phyloP scores from a whole-genome alignment of 1,139 yeast species.

The Yamadazyma sp. region DNA sequence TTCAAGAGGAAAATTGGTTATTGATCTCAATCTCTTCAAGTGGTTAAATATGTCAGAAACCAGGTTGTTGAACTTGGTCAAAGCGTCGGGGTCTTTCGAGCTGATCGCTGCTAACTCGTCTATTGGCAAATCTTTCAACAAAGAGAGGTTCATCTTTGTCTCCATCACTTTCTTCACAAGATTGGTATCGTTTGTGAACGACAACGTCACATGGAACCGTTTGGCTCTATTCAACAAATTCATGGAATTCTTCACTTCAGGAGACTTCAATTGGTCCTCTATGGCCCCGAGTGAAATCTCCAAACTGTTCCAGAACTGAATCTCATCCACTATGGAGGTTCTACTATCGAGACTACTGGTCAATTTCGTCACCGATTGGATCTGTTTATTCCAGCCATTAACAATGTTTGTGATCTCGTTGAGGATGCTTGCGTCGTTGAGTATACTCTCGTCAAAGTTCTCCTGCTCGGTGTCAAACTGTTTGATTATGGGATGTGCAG shows the following conservation, averaged over 20 bases:
- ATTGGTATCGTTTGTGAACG: conserved; percentile 74
- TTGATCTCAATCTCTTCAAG: conserved; percentile 56
- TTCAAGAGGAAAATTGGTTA: conserved; percentile 60
- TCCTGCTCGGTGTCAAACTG: conserved; percentile 25
- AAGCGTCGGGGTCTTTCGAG: conserved; percentile 25
- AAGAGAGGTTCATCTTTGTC: conserved; percentile 56
- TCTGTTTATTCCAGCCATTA: conserved; percentile 70
- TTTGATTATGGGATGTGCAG: conserved; percentile 55
- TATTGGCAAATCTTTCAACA: conserved; percentile 72
- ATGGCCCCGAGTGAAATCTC: conserved; percentile 61
- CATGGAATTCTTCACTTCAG: conserved; percentile 59
- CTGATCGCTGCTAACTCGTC: conserved; percentile 56
- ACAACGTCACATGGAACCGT: conserved; percentile 75
- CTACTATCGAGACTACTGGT: conserved; percentile 10
- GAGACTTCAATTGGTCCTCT: conserved; percentile 55
- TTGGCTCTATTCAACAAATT: conserved; percentile 68
- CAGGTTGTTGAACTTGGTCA: conserved; percentile 47
- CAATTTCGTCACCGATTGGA: conserved; percentile 57
- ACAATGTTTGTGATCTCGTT: conserved; percentile 68
- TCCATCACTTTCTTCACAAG: conserved; percentile 55
- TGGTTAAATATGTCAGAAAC: conserved; percentile 57
- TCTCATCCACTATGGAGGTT: conserved; percentile 59
- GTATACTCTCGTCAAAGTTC: conserved; percentile 20
- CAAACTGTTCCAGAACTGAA: conserved; percentile 77
- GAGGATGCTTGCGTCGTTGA: conserved; percentile 55